Evolutionary conservation across 768 basidiomycete species (phyloP).

Genomic region (Hypholoma fasciculare): DNA sequence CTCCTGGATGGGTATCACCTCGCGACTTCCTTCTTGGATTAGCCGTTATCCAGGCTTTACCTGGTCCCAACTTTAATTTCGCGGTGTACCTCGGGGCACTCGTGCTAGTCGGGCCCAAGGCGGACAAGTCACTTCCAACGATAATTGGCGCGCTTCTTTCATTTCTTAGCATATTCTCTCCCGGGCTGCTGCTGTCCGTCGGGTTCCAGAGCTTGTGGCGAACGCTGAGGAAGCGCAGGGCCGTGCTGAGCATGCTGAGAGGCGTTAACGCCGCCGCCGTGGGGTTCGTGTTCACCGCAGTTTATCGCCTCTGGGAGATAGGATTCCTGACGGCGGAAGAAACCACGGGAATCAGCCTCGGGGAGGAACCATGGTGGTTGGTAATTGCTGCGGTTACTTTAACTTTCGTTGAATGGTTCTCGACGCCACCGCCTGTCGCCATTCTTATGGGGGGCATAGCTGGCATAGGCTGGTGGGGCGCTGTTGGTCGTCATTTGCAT

Average conservation of each 20-base stretch:
- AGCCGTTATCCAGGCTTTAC: constrained; percentile 48
- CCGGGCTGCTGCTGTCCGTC: constrained; percentile 40
- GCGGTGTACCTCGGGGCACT: constrained; percentile 53
- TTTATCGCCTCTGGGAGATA: constrained; percentile 39
- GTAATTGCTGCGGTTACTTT: constrained; percentile 40
- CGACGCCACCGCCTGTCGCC: constrained; percentile 35
- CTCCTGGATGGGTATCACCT: constrained; percentile 49
- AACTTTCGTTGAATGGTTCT: constrained; percentile 42
- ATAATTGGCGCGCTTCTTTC: constrained; percentile 47
- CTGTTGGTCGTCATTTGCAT: constrained; percentile 19
- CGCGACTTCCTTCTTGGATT: constrained; percentile 56
- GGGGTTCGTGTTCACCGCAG: constrained; percentile 41
- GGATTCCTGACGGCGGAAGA: constrained; percentile 31
- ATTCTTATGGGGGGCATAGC: constrained; percentile 39
- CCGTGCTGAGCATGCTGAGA: constrained; percentile 31
- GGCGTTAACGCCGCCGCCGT: constrained; percentile 43
- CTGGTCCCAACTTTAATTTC: constrained; percentile 60
- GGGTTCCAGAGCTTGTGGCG: constrained; percentile 38
- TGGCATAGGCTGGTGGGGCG: constrained; percentile 46
- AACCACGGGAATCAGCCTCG: constrained; percentile 29
- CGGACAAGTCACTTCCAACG: constrained; percentile 27
- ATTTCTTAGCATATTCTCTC: constrained; percentile 49
- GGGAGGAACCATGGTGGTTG: constrained; percentile 48
- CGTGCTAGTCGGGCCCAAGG: constrained; percentile 23
- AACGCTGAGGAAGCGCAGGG: constrained; percentile 27